A percentile compares a stretch with the other conserved stretches of the same genome.
Conservation (phyloP, 257 asterid species). For the Osmanthus fragrans region DNA sequence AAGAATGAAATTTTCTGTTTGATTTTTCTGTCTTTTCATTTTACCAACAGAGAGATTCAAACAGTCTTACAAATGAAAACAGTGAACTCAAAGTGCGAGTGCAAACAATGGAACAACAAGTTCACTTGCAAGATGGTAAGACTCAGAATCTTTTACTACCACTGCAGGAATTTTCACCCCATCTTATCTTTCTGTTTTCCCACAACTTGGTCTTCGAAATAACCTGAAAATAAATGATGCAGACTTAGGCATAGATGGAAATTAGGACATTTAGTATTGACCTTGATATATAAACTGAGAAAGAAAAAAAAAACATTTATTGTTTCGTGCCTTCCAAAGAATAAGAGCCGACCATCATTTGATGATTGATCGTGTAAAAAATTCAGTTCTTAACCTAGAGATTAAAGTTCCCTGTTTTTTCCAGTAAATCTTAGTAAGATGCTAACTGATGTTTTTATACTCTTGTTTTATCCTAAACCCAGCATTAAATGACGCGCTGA, state of each 20-base stretch:
- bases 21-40: conserved; percentile 14
- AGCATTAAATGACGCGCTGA: conserved; percentile 89
- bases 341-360: conserved; percentile 4
- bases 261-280: background rate
- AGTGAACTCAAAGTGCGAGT: conserved; percentile 90
- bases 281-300: conserved; percentile 10
- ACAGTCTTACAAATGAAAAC: conserved; percentile 82
- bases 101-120: conserved; percentile 94
- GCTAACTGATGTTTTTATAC: conserved; percentile 6
- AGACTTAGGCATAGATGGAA: conserved; percentile 8
- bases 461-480: conserved; percentile 13
- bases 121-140: conserved; percentile 94
- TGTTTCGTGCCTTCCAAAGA: conserved; percentile 4
- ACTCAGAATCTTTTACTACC: conserved; percentile 6
- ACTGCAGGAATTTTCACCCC: conserved; percentile 12
- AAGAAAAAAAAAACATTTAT: background rate
- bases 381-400: background rate
- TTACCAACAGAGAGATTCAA: conserved; percentile 81
- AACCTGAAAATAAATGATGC: conserved; percentile 6
- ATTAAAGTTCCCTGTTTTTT: background rate
- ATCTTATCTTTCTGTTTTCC: conserved; percentile 15
- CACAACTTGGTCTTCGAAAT: conserved; percentile 1
- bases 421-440: background rate
- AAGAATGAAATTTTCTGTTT: conserved; percentile 10
- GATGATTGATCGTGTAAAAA: background rate